Conservation (phyloP, 2,329 filamentous ascomycete species). For the Neonectria coccinea region DNA sequence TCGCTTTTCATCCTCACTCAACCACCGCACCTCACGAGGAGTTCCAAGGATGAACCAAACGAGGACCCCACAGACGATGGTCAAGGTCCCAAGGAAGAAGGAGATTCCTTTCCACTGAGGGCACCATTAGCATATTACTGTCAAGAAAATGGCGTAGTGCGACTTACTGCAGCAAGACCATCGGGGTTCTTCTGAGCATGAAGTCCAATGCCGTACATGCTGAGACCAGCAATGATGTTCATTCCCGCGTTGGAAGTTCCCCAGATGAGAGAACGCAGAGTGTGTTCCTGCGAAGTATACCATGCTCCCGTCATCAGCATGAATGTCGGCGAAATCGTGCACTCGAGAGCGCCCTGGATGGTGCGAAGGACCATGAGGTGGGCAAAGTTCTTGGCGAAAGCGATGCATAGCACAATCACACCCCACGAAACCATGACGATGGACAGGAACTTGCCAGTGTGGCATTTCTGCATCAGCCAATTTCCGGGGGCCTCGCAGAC, state of each 20-base stretch:
- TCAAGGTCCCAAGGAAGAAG: constrained; percentile 46
- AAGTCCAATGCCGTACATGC: constrained; percentile 42
- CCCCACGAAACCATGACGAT: constrained; percentile 51
- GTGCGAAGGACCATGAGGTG: constrained; percentile 46
- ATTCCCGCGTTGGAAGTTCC: constrained; percentile 49
- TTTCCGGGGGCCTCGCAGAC: constrained; percentile 46
- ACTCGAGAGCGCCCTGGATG: constrained; percentile 47
- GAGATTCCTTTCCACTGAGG: constrained; percentile 46
- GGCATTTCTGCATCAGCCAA: constrained; percentile 50
- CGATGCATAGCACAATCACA: constrained; percentile 46
- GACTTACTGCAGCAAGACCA: constrained; percentile 37
- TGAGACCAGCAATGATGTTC: constrained; percentile 48
- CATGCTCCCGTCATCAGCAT: constrained; percentile 49
- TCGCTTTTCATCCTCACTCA: constrained; percentile 47
- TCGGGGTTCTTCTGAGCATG: constrained; percentile 40
- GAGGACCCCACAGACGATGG: constrained; percentile 39
- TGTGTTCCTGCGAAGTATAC: constrained; percentile 49
- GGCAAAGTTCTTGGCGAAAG: constrained; percentile 47
- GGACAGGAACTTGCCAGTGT: constrained; percentile 50
- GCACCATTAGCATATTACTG: background rate
- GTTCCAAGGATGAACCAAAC: constrained; percentile 48
- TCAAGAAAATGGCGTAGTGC: background rate
- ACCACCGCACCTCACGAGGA: constrained; percentile 47
- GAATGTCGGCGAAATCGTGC: constrained; percentile 47
- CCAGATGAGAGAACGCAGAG: constrained; percentile 48